phyloP scores from a whole-genome alignment of 495 filamentous ascomycete genomes.

The Lineolata rhizophorae region DNA sequence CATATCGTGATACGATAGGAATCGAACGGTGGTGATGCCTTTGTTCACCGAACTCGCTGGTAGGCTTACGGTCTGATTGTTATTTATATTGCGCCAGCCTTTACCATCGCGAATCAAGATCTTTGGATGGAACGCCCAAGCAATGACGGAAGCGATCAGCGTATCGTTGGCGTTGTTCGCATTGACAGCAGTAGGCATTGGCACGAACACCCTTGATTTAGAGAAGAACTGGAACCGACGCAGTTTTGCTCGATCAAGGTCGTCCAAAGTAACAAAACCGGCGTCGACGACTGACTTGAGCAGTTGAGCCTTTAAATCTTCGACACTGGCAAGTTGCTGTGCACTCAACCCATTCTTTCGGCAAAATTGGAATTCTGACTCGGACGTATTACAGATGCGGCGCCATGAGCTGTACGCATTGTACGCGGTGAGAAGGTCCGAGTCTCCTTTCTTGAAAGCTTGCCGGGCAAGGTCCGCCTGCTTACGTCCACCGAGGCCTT shows the following conservation, averaged over 20 bases:
- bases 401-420: conserved; percentile 86
- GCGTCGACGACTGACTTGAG: conserved; percentile 61
- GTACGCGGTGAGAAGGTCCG: conserved; percentile 77
- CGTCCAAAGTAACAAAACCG: conserved; percentile 51
- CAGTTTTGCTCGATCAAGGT: conserved; percentile 40
- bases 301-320: conserved; percentile 84
- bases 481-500: conserved; percentile 56
- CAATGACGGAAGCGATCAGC: conserved; percentile 56
- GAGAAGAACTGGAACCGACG: conserved; percentile 34
- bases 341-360: conserved; percentile 72
- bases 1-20: conserved; percentile 84
- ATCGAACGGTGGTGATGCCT: conserved; percentile 38
- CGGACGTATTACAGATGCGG: conserved; percentile 41
- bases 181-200: conserved; percentile 49
- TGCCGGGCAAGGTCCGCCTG: conserved; percentile 59
- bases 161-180: conserved; percentile 55
- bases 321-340: conserved; percentile 71
- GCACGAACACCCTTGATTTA: conserved; percentile 54
- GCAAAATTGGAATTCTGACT: conserved; percentile 68
- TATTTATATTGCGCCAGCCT: conserved; percentile 72
- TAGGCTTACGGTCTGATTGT: conserved; percentile 68
- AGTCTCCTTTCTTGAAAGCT: conserved; percentile 67
- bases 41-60: conserved; percentile 79
- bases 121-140: conserved; percentile 90
- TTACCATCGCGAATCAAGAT: conserved; percentile 69